Percentiles rank a stretch among this genome's conserved stretches.
phyloP scores from a whole-genome alignment of 2,329 filamentous ascomycete genomes.

The Furcasterigmium sp. region DNA sequence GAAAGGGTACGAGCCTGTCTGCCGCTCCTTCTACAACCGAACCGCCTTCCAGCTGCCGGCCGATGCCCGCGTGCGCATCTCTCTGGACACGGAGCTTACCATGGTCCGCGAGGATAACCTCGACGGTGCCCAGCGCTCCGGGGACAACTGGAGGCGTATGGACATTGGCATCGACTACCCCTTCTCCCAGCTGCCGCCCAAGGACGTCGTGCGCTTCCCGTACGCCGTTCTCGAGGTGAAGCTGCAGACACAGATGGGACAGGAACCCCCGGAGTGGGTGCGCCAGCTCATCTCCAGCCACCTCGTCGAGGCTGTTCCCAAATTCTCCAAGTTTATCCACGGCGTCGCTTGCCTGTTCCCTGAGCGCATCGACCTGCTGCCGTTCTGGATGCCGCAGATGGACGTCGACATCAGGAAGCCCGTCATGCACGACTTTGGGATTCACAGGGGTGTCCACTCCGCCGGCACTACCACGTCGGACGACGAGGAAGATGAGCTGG shows the following conservation, averaged over 20 bases:
- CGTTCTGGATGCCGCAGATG: conserved; percentile 99
- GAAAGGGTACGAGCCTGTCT: conserved; percentile 81
- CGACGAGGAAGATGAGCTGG: conserved; percentile 66
- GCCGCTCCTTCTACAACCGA: conserved; percentile 94
- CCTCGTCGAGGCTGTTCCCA: conserved; percentile 96
- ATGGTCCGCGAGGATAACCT: conserved; percentile 96
- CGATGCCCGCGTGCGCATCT: conserved; percentile 93
- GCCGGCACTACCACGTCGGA: conserved; percentile 74
- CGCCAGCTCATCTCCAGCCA: conserved; percentile 88
- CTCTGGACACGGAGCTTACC: conserved; percentile 89
- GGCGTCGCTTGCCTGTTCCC: conserved; percentile 86
- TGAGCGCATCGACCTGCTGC: conserved; percentile 78
- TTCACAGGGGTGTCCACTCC: conserved; percentile 71
- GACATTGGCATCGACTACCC: conserved; percentile 97
- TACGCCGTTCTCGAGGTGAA: conserved; percentile 97
- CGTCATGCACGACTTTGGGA: conserved; percentile 81
- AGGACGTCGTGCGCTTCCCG: conserved; percentile 86
- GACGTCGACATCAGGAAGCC: conserved; percentile 95
- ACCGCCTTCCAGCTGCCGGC: conserved; percentile 97
- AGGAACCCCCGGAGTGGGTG: conserved; percentile 95
- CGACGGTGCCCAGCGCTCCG: conserved; percentile 69
- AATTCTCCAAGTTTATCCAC: conserved; percentile 99
- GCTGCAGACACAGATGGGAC: conserved; percentile 90
- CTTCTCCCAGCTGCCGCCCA: conserved; percentile 79
- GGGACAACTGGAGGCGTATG: conserved; percentile 92